Base-by-base conservation (phyloP, 495 filamentous ascomycete species). In the Talaromyces proteolyticus region DNA sequence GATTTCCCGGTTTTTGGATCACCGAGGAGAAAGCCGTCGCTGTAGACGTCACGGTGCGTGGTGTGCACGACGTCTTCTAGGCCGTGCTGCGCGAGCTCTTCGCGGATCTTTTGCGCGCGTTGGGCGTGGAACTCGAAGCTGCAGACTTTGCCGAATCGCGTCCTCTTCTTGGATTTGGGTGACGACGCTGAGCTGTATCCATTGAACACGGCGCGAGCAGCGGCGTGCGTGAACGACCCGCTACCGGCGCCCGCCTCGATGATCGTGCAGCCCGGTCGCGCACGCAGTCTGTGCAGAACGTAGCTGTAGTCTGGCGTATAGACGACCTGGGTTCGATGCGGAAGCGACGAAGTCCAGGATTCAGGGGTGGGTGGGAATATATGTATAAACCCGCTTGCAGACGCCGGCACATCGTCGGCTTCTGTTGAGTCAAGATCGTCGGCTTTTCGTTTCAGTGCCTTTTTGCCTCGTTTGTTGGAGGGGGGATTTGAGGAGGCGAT, bases 251-350 rank as follows among this genome's bases (percentile, higher is more conserved):
- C 93, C 2, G 93, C 94, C 68, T 98, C 93, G 43, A 98, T 93
- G 10, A 98, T 61, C 8, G 77, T 78, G 8, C 76, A 79, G 2
- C 93, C 94, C 0, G 93, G 90, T 19, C 88, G 70, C 2, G 84
- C 92, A 12, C 88, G 81, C 43, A 98, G 74, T 42, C 90, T 78
- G 61, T 96, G 89, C 19, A 98, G 77, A 34, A 98, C 85, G 61
- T 93, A 98, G 67, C 91, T 95, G 69, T 95, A 95, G 65, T 98
- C 93, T 8, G 94, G 90, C 1, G 89, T 96, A 61, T 98, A 98
- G 54, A 98, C 93, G 43, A 98, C 92, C 67, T 98, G 93, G 7
- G 93, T 98, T 43, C 93, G 79, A 63, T 98, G 93, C 2, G 91
- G 93, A 34, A 98, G 76, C 34, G 85, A 88, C 21, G 79, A 69